These are phyloP conservation scores for Oryza rufipogon DNA, from an alignment of 176 grass and related monocot genomes.

Conservation along the genomic window DNA sequence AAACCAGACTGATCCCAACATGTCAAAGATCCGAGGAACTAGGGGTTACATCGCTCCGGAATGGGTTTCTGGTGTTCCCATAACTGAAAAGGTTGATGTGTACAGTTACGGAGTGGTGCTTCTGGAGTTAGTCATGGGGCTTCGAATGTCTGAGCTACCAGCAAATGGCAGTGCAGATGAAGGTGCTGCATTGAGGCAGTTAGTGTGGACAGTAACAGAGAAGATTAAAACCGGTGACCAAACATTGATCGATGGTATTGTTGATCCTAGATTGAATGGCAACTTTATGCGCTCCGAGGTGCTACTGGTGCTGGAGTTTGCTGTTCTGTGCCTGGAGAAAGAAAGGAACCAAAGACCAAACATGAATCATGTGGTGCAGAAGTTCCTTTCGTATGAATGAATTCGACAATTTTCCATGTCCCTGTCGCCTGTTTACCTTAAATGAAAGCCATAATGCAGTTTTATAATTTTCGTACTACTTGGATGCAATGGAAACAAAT, in stretches of 20 bases:
- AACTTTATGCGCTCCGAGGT: too few relatives aligned
- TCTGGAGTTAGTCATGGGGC: constrained; percentile 26
- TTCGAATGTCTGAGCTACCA: constrained; percentile 3
- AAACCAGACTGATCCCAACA: constrained; percentile 26
- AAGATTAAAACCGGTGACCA: too few relatives aligned
- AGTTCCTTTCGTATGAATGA: too few relatives aligned
- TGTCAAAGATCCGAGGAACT: constrained; percentile 26
- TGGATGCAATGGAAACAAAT: background rate
- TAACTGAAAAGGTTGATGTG: constrained; percentile 42
- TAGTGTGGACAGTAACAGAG: too few relatives aligned
- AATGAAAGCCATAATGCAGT: background rate
- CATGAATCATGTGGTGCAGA: too few relatives aligned
- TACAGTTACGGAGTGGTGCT: constrained; percentile 40
- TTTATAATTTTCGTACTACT: background rate
- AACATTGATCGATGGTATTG: too few relatives aligned
- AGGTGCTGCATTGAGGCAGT: background rate
- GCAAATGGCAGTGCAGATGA: background rate
- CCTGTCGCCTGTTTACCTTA: background rate
- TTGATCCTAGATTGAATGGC: too few relatives aligned
- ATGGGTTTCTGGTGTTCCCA: constrained; percentile 14
- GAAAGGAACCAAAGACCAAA: too few relatives aligned
- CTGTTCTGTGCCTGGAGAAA: too few relatives aligned
- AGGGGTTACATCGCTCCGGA: constrained; percentile 39
- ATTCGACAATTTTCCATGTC: too few relatives aligned
- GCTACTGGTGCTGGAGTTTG: too few relatives aligned